Evolutionary conservation across 495 filamentous ascomycete species (phyloP), one percentile per base, ranked within the genome.

Genomic region (Xylaria nigripes): DNA sequence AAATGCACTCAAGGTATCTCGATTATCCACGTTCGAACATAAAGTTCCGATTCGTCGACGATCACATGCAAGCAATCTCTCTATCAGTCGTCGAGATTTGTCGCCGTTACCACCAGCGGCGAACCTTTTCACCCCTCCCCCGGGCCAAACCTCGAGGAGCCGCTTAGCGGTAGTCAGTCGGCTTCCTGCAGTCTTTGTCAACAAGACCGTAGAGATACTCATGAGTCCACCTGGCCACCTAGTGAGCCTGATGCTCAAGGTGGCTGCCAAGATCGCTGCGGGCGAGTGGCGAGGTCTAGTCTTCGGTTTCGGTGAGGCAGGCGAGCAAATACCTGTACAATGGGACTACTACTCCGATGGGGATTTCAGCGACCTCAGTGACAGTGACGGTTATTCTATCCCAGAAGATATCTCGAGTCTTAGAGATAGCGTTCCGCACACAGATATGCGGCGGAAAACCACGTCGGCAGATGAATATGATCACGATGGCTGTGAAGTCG

Each of bases 221-320:
- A 70, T 94, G 23, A 79, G 85, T 0, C 89, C 89, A 7, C 89
- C 90, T 0, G 77, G 83, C 21, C 80, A 87, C 54, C 76, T 95
- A 7, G 75, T 95, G 32, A 75, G 81, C 7, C 69, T 93, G 38
- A 87, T 95, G 74, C 75, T 95, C 7, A 81, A 81, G 47, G 86
- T 95, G 25, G 87, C 90, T 2, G 82, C 86, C 0, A 81, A 79
- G 34, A 87, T 94, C 56, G 77, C 81, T 0, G 79, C 83, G 19
- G 86, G 83, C 4, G 78, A 80, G 57, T 78, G 77, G 76, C 65
- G 72, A 29, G 79, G 76, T 16, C 45, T 78, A 8, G 64, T 79
- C 1, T 74, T 73, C 32, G 77, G 76, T 6, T 58, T 66, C 25
- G 72, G 69, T 12, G 77, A 79, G 52, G 51, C 59, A 16, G 78